Evolutionary conservation across 2,329 filamentous ascomycete species (phyloP).

Genomic region (Cercospora brassicicola): DNA sequence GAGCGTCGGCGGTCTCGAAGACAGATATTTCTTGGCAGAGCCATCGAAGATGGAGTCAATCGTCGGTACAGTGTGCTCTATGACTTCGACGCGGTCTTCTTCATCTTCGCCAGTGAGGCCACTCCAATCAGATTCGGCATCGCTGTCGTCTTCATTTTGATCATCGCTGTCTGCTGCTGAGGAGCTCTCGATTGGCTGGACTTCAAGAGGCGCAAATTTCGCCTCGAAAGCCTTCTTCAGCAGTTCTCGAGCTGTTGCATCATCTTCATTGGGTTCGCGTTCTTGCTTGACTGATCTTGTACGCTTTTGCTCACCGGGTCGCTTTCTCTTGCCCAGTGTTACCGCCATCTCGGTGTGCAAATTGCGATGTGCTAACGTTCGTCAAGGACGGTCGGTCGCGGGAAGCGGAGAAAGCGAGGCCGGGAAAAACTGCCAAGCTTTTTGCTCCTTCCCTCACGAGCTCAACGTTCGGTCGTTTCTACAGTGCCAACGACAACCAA

Average conservation of each 20-base stretch:
- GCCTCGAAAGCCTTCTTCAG: conserved; percentile 86
- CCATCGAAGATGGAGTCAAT: conserved; percentile 38
- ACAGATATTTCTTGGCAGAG: conserved; percentile 70
- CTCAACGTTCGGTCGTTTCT: neutral
- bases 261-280: conserved; percentile 34
- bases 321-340: conserved; percentile 50
- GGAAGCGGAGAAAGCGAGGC: neutral
- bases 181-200: conserved; percentile 36
- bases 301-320: conserved; percentile 38
- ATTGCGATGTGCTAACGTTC: conserved; percentile 15
- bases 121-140: conserved; percentile 59
- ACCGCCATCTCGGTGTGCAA: conserved; percentile 40
- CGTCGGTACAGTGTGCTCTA: conserved; percentile 39
- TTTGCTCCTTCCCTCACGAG: neutral
- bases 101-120: conserved; percentile 57
- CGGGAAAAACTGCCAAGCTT: conserved; percentile 5
- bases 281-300: conserved; percentile 13
- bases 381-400: neutral
- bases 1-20: conserved; percentile 52
- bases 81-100: conserved; percentile 42
- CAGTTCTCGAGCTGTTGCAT: conserved; percentile 63
- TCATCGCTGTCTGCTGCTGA: conserved; percentile 31
- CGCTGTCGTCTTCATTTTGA: conserved; percentile 34
- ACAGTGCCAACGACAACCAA: neutral
- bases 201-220: conserved; percentile 68